Percentiles rank a stretch among this genome's conserved stretches.
These are phyloP conservation scores for Populus hybrid DNA, from an alignment of 441 rosid genomes.

Conservation along the genomic window DNA sequence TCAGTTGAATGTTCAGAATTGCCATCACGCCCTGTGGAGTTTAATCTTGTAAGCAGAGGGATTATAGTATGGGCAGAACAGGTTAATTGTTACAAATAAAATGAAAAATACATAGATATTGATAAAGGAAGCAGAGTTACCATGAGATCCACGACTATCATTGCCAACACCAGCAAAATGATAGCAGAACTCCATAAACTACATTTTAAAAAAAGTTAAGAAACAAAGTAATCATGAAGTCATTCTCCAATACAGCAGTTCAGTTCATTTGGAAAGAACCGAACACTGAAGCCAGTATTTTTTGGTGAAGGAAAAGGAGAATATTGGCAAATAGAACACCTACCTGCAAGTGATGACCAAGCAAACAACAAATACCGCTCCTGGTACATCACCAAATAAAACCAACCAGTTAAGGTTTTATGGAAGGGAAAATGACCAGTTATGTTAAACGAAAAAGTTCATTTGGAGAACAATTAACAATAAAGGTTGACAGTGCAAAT, in stretches of 20 bases:
- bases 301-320: constrained; percentile 5
- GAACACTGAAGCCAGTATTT: constrained; percentile 1
- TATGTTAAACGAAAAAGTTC: neutral
- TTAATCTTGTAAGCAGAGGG: constrained; percentile 22
- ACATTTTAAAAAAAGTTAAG: constrained; percentile 25
- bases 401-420: neutral
- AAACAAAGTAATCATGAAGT: constrained; percentile 6
- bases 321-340: constrained; percentile 14
- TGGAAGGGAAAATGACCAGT: neutral
- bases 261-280: neutral
- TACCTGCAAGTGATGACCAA: constrained; percentile 90
- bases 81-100: neutral
- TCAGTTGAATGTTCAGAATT: constrained; percentile 80
- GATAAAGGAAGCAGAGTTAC: constrained; percentile 37
- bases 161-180: constrained; percentile 77
- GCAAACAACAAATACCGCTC: constrained; percentile 92
- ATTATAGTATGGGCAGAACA: neutral
- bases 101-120: constrained; percentile 8
- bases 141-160: constrained; percentile 90
- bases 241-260: neutral
- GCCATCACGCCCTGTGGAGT: constrained; percentile 93
- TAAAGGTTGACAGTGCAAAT: neutral
- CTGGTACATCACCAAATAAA: constrained; percentile 41
- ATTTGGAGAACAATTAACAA: neutral
- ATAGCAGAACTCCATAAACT: constrained; percentile 96